Conservation (phyloP, 768 basidiomycete genomes). For the Omphalotus guepiniiformis region DNA sequence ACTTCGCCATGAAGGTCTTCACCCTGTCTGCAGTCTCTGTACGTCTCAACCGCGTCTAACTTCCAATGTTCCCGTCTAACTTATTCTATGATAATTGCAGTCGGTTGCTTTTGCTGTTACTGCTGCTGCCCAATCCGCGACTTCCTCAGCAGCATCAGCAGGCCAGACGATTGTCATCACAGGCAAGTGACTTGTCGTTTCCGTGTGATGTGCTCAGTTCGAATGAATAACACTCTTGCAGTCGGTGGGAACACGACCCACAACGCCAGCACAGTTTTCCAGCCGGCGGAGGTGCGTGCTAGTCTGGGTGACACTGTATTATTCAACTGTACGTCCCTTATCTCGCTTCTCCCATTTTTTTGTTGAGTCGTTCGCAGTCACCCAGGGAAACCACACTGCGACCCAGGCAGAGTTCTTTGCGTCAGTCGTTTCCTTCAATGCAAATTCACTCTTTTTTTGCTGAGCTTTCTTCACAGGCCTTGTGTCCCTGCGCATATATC, state of each 20-base stretch:
- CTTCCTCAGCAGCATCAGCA: neutral
- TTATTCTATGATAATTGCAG: too few relatives aligned
- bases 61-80: too few relatives aligned
- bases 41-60: too few relatives aligned
- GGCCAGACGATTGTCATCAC: neutral
- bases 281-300: conserved; percentile 38
- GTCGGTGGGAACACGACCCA: conserved; percentile 43
- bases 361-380: too few relatives aligned
- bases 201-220: too few relatives aligned
- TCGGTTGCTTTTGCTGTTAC: neutral
- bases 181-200: neutral
- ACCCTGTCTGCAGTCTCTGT: too few relatives aligned
- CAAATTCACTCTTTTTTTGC: too few relatives aligned
- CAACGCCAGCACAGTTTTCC: conserved; percentile 42
- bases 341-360: too few relatives aligned
- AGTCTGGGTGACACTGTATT: conserved; percentile 42
- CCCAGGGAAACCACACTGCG: conserved; percentile 47
- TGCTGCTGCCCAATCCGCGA: neutral
- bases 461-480: conserved; percentile 1
- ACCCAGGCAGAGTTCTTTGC: conserved; percentile 51
- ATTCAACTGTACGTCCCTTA: too few relatives aligned
- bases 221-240: conserved; percentile 20
- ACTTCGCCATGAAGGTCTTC: too few relatives aligned
- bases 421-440: neutral
- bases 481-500: conserved; percentile 52